These are phyloP conservation scores for Leccinum aurantiacum DNA, from an alignment of 768 basidiomycete genomes.

Conservation along the genomic window DNA sequence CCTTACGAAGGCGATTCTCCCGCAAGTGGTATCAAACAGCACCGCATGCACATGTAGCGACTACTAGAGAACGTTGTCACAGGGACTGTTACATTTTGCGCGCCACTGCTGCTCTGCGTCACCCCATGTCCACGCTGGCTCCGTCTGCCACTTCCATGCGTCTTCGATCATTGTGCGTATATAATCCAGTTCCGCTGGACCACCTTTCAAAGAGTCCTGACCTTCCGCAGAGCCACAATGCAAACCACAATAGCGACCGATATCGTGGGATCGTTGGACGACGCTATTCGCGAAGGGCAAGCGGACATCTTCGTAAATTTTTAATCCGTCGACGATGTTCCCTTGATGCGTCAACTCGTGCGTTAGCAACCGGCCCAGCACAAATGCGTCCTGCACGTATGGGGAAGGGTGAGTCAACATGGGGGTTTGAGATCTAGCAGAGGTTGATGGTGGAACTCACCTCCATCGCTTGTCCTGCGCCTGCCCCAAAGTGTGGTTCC, in stretches of 20 bases:
- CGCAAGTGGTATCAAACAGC: no score
- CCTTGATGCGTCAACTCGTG: slow-evolving; percentile 21
- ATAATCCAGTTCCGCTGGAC: not conserved
- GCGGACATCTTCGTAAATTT: slow-evolving; percentile 33
- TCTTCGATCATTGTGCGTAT: not conserved
- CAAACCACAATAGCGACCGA: slow-evolving; percentile 23
- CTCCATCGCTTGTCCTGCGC: slow-evolving; percentile 54
- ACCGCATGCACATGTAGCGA: not conserved
- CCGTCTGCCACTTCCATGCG: not conserved
- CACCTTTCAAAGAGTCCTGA: not conserved
- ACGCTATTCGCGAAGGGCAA: slow-evolving; percentile 31
- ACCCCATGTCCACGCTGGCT: not conserved
- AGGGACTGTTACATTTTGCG: not conserved
- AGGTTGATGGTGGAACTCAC: slow-evolving; percentile 26
- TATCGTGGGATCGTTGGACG: slow-evolving; percentile 14
- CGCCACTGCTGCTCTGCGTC: not conserved
- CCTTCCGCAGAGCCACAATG: not conserved
- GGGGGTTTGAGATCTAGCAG: not conserved
- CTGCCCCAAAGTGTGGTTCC: slow-evolving; percentile 46
- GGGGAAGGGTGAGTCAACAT: not conserved
- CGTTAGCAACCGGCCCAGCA: slow-evolving; percentile 31
- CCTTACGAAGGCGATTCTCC: no score
- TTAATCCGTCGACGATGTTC: slow-evolving; percentile 31
- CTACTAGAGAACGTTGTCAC: not conserved
- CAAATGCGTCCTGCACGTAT: slow-evolving; percentile 28